Base-by-base conservation (phyloP, 805 yeast genomes). In the Sugiyamaella boreocaroliniensis region DNA sequence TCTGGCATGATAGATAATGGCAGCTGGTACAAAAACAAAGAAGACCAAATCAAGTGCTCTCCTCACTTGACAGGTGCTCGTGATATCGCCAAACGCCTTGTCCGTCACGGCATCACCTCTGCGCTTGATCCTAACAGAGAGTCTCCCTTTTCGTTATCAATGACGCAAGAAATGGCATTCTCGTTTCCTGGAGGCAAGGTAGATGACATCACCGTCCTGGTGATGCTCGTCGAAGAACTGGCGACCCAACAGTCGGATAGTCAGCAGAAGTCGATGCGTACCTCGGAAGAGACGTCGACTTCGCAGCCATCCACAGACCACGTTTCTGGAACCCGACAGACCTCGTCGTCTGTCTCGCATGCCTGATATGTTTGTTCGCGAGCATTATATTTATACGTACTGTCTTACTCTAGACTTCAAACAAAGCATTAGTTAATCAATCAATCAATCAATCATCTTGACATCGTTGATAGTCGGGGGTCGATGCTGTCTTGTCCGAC, bases 111-210 rank as follows among this genome's bases (percentile, higher is more conserved):
- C 6, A 82, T 79, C 37, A 74, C 74, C 47, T 75, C 88, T 18
- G 85, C 95, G 53, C 75, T 79, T 57, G 92, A 92, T 67, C 78
- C 84, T 12, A 72, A 78, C 52, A 86, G 77, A 64, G 89, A 90
- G 16, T 83, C 95, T 55, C 95, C 92, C 0, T 92, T 92, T 69
- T 85, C 96, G 7, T 89, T 85, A 68, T 87, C 84, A 63, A 73
- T 86, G 52, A 75, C 83, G 10, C 74, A 80, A 58, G 65, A 84
- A 48, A 79, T 88, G 1, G 85, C 85, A 2, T 85, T 82, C 62
- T 72, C 75, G 43, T 86, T 86, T 64, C 74, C 81, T 54, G 98
- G 99, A 34, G 99, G 99, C 12, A 92, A 92, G 71, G 95, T 89
- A 45, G 99, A 92, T 70, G 99, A 92, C 68, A 85, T 93, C 40